phyloP scores from a whole-genome alignment of 352 stramenopile genomes.

The Pythium scleroteichum region DNA sequence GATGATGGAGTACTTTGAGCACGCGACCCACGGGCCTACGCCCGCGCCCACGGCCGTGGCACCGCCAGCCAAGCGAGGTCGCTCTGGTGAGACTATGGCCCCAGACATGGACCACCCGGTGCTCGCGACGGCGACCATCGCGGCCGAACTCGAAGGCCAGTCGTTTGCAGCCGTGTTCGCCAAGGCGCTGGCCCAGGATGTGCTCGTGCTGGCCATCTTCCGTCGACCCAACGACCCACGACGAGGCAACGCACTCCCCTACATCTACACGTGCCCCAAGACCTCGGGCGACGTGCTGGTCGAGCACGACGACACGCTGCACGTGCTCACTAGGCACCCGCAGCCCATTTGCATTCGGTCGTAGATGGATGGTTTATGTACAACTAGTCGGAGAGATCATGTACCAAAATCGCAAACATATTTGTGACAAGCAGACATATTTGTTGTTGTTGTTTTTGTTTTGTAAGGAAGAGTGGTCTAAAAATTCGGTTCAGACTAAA shows the following conservation, averaged over 20 bases:
- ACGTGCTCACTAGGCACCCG: slow-evolving; percentile 37
- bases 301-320: slow-evolving; percentile 41
- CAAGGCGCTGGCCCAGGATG: slow-evolving; percentile 37
- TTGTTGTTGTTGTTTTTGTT: neutral
- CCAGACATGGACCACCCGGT: slow-evolving; percentile 27
- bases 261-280: slow-evolving; percentile 59
- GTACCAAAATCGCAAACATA: neutral
- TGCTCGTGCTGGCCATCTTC: slow-evolving; percentile 55
- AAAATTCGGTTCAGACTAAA: neutral
- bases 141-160: slow-evolving; percentile 33
- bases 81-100: neutral
- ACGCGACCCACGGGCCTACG: slow-evolving; percentile 4
- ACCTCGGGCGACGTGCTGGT: slow-evolving; percentile 26
- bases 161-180: slow-evolving; percentile 46
- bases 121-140: slow-evolving; percentile 35
- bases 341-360: slow-evolving; percentile 35
- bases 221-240: slow-evolving; percentile 34
- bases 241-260: slow-evolving; percentile 49
- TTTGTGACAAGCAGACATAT: neutral
- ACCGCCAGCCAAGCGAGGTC: neutral
- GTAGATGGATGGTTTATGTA: slow-evolving; percentile 9
- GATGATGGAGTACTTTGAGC: slow-evolving; percentile 35
- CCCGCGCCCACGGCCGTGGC: neutral
- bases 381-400: neutral
- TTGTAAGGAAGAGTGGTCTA: too few species aligned